phyloP scores from a whole-genome alignment of 2,329 filamentous ascomycete species.

The Thelonectria discophora region DNA sequence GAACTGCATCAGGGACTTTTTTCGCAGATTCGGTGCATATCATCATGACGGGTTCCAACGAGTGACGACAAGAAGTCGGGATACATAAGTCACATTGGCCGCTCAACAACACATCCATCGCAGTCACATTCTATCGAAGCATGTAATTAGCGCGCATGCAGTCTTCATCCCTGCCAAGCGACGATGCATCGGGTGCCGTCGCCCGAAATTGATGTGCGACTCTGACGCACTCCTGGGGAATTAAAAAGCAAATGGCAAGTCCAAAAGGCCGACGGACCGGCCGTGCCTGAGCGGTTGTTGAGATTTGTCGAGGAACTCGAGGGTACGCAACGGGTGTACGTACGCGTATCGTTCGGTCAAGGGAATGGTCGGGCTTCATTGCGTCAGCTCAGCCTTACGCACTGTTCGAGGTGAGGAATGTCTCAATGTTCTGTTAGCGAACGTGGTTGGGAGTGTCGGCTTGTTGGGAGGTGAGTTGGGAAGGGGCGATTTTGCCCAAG shows the following conservation, averaged over 20 bases:
- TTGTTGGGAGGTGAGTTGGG: too few species aligned
- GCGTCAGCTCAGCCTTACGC: slow-evolving; percentile 26
- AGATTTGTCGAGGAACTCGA: not conserved
- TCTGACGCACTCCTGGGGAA: not conserved
- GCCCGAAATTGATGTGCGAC: slow-evolving; percentile 4
- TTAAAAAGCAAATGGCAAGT: not conserved
- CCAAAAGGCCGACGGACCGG: not conserved
- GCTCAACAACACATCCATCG: not conserved
- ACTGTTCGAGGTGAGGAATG: not conserved
- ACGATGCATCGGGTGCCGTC: not conserved
- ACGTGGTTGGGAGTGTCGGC: not conserved
- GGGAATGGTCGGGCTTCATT: not conserved
- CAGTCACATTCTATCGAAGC: not conserved
- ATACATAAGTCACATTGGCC: too few species aligned
- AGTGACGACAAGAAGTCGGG: too few species aligned
- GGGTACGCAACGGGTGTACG: slow-evolving; percentile 19
- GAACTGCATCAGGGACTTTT: not conserved
- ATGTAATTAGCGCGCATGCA: too few species aligned
- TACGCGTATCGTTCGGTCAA: slow-evolving; percentile 10
- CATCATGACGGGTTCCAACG: not conserved
- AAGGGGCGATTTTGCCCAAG: too few species aligned
- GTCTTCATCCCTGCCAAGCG: not conserved
- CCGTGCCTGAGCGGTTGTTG: not conserved
- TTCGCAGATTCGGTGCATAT: not conserved
- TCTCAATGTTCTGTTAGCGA: not conserved